These are phyloP conservation scores for Phoenix dactylifera DNA, from an alignment of 176 grass and related monocot genomes.

Conservation along the genomic window DNA sequence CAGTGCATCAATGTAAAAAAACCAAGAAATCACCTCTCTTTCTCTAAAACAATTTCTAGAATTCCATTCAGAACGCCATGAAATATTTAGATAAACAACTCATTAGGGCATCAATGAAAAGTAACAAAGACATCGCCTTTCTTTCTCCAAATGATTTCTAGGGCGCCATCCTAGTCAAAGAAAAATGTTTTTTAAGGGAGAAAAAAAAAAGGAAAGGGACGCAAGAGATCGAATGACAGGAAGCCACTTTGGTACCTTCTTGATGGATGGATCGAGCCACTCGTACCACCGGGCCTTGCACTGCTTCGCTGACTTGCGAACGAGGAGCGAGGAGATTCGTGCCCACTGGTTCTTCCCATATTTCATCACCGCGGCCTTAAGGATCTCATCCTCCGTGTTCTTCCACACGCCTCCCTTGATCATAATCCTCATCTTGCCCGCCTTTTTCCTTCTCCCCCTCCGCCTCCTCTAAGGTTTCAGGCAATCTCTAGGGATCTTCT, in stretches of 20 bases:
- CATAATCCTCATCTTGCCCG: slow-evolving; percentile 74
- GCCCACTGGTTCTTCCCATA: slow-evolving; percentile 89
- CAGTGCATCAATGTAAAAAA: too few species aligned
- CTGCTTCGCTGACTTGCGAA: slow-evolving; percentile 80
- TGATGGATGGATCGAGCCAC: slow-evolving; percentile 65
- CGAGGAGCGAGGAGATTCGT: slow-evolving; percentile 69
- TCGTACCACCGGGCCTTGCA: slow-evolving; percentile 82
- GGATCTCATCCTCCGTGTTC: slow-evolving; percentile 84
- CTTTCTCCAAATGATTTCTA: too few species aligned
- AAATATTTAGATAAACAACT: too few species aligned
- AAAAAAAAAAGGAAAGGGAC: too few species aligned
- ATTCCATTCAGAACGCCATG: too few species aligned
- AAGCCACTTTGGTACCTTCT: slow-evolving; percentile 36
- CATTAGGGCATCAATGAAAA: too few species aligned
- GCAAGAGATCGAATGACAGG: not conserved
- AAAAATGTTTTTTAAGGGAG: too few species aligned
- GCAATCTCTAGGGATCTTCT: too few species aligned
- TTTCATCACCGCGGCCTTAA: slow-evolving; percentile 77
- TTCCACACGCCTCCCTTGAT: slow-evolving; percentile 85
- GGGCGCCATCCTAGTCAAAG: too few species aligned
- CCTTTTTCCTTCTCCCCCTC: not conserved
- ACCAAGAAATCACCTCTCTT: too few species aligned
- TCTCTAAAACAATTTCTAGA: too few species aligned
- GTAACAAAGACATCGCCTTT: too few species aligned
- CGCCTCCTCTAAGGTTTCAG: not conserved